These are phyloP conservation scores for Leishmania guyanensis DNA, from an alignment of 208 protist genomes.

Conservation along the genomic window DNA sequence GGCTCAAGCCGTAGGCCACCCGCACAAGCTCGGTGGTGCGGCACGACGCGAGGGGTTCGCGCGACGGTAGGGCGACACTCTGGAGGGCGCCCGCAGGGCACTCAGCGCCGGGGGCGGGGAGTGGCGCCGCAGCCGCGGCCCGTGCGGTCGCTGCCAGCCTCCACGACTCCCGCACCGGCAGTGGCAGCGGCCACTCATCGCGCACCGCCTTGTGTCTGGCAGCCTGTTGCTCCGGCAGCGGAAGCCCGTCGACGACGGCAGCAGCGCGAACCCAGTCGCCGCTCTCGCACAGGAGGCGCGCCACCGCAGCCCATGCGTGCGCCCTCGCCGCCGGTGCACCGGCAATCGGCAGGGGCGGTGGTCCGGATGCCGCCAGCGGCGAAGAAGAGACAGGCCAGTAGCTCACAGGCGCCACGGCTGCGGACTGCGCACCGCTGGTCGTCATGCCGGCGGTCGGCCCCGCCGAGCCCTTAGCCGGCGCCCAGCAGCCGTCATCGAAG, in stretches of 20 bases:
- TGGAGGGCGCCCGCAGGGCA: background rate
- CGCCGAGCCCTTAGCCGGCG: background rate
- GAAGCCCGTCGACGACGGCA: constrained; percentile 32
- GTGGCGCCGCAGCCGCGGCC: background rate
- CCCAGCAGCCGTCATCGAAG: background rate
- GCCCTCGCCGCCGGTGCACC: constrained; percentile 16
- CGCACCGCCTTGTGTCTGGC: constrained; percentile 21
- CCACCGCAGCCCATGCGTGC: constrained; percentile 31
- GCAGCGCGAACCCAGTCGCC: constrained; percentile 29
- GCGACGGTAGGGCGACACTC: background rate
- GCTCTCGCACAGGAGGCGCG: constrained; percentile 30
- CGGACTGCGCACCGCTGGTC: background rate
- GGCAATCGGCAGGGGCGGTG: background rate
- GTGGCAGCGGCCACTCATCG: constrained; percentile 32
- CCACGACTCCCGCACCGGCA: constrained; percentile 11
- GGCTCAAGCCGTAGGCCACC: constrained; percentile 25
- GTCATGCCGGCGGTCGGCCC: no score
- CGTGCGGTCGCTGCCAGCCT: background rate
- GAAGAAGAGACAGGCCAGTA: background rate
- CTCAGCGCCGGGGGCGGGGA: background rate
- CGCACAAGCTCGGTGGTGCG: constrained; percentile 22
- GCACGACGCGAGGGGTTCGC: background rate
- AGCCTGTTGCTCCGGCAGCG: constrained; percentile 2
- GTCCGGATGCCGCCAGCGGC: background rate
- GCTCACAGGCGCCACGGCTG: background rate